Percentiles rank a stretch among this genome's conserved stretches.
phyloP scores from a whole-genome alignment of 1,284 basidiomycete genomes.

The Ustilago tritici region DNA sequence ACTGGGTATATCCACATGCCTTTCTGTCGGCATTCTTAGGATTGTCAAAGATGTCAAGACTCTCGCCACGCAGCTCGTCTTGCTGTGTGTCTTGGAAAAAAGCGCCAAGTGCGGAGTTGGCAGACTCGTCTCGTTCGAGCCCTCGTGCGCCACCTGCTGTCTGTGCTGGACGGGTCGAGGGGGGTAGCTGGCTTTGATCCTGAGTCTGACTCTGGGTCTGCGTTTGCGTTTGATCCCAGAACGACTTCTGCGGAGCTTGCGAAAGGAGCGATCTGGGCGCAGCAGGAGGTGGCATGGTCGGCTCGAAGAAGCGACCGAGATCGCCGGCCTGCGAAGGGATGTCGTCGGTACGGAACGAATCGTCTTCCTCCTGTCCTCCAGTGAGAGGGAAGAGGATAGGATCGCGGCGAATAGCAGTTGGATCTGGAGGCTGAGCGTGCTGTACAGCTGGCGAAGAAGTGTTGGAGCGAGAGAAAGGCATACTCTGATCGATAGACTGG shows the following conservation, averaged over 20 bases:
- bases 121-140: conserved; percentile 36
- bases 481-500: conserved; percentile 41
- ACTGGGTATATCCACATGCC: conserved; percentile 55
- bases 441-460: conserved; percentile 32
- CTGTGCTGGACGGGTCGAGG: conserved; percentile 12
- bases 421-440: conserved; percentile 17
- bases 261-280: conserved; percentile 4
- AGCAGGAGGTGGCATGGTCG: conserved; percentile 42
- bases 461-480: conserved; percentile 34
- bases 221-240: conserved; percentile 39
- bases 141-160: conserved; percentile 6
- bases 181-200: conserved; percentile 21
- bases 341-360: conserved; percentile 50
- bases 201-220: conserved; percentile 32
- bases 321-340: conserved; percentile 50
- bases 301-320: conserved; percentile 55
- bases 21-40: conserved; percentile 39
- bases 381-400: conserved; percentile 20
- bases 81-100: conserved; percentile 65
- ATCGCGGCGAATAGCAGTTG: conserved; percentile 20
- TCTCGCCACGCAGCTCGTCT: conserved; percentile 49
- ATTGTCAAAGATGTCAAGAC: conserved; percentile 61
- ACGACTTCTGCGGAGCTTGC: conserved; percentile 25
- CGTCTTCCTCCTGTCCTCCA: conserved; percentile 33
- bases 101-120: conserved; percentile 59